Percentiles rank a stretch among this genome's conserved stretches.
Evolutionary conservation across 2,329 filamentous ascomycete species (phyloP).

Genomic region (Onygena corvina): DNA sequence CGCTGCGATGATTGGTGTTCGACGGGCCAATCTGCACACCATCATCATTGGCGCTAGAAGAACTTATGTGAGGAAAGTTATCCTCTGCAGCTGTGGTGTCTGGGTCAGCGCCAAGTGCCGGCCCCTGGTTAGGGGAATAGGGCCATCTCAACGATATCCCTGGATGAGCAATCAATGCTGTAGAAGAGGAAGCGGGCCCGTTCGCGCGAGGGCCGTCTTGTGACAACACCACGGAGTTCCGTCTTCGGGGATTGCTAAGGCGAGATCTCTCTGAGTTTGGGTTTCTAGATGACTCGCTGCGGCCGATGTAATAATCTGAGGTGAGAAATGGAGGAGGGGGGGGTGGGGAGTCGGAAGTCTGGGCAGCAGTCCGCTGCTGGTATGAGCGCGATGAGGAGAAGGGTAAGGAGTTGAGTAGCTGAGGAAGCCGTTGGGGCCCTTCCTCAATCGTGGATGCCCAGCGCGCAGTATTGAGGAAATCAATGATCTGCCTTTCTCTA

Average conservation of each 20-base stretch:
- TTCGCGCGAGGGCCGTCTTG: constrained; percentile 21
- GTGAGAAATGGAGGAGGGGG: constrained; percentile 24
- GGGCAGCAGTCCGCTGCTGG: constrained; percentile 16
- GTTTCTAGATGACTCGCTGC: constrained; percentile 24
- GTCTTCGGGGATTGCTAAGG: constrained; percentile 25
- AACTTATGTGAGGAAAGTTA: constrained; percentile 17
- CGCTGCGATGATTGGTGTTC: neutral
- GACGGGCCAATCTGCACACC: constrained; percentile 6
- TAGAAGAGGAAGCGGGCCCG: constrained; percentile 15
- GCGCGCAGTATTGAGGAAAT: constrained; percentile 33
- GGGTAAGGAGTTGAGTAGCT: constrained; percentile 22
- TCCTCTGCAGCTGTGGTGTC: neutral
- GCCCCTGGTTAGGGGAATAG: constrained; percentile 31
- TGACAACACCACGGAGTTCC: constrained; percentile 32
- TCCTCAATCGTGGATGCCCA: constrained; percentile 24
- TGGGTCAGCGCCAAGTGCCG: constrained; percentile 9
- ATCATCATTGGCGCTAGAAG: constrained; percentile 17
- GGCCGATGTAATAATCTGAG: constrained; percentile 20
- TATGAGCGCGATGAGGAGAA: constrained; percentile 20
- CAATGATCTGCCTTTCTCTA: constrained; percentile 33
- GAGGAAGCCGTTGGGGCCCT: constrained; percentile 19
- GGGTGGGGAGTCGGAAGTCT: constrained; percentile 21
- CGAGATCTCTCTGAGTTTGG: constrained; percentile 22
- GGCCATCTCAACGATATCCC: constrained; percentile 30
- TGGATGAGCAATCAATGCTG: constrained; percentile 22